Percentiles rank a stretch among this genome's conserved stretches.
Conservation (phyloP, 73 alveolate species). For the Tetrahymena thermophila region DNA sequence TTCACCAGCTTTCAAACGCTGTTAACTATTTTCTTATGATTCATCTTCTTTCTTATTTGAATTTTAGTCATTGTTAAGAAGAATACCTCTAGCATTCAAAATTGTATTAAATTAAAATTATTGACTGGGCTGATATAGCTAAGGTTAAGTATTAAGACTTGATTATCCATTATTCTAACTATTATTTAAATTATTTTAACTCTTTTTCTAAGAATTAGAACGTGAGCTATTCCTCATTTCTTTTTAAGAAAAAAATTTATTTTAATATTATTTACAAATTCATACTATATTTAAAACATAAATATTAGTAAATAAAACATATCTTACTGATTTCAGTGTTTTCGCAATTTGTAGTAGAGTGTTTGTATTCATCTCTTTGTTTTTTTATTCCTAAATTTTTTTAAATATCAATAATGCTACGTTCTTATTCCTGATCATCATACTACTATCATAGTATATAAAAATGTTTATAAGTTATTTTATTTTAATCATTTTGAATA, state of each 20-base stretch:
- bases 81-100: neutral
- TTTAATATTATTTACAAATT: no score
- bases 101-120: neutral
- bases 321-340: neutral
- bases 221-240: neutral
- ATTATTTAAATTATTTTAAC: neutral
- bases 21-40: neutral
- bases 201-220: neutral
- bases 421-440: neutral
- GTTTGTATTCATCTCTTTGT: neutral
- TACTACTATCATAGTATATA: neutral
- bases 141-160: neutral
- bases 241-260: neutral
- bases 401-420: neutral
- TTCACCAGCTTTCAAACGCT: neutral
- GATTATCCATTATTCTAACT: neutral
- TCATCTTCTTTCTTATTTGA: neutral
- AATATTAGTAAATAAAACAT: neutral
- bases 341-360: neutral
- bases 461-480: neutral
- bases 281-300: no score
- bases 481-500: no score
- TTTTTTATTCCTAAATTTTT: neutral
- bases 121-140: neutral
- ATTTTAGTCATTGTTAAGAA: neutral